Evolutionary conservation across 176 grass and related monocot species (phyloP).

Genomic region (Aechmea fasciata): DNA sequence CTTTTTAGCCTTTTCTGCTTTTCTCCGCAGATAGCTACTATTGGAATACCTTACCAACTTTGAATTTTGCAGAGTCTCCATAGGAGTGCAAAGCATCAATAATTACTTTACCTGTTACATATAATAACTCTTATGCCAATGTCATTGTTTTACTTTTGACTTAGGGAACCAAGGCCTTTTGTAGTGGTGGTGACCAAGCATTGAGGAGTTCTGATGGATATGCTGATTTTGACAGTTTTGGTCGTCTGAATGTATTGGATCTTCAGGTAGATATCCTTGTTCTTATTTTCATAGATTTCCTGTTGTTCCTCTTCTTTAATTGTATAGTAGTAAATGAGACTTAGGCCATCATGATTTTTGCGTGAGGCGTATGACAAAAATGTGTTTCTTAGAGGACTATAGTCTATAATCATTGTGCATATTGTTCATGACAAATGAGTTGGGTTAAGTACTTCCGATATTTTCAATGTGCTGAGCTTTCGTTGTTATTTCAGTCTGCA

Average conservation of each 20-base stretch:
- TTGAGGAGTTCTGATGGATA: slow-evolving; percentile 77
- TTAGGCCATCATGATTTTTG: neutral
- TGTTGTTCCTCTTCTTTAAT: too few relatives aligned
- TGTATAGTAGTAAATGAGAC: too few relatives aligned
- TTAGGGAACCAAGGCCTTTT: slow-evolving; percentile 73
- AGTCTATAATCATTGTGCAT: too few relatives aligned
- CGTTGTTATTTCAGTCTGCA: too few relatives aligned
- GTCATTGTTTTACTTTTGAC: neutral
- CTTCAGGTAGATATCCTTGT: slow-evolving; percentile 49
- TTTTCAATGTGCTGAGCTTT: too few relatives aligned
- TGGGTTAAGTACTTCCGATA: too few relatives aligned
- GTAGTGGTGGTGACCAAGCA: slow-evolving; percentile 88
- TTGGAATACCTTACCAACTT: too few relatives aligned
- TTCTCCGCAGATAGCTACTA: too few relatives aligned
- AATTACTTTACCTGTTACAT: neutral
- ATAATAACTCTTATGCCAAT: neutral
- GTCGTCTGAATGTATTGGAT: slow-evolving; percentile 84
- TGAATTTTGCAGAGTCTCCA: too few relatives aligned
- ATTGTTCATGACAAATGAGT: too few relatives aligned
- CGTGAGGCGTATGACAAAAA: neutral
- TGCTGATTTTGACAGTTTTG: slow-evolving; percentile 88
- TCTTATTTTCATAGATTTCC: neutral
- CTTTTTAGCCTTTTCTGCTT: too few relatives aligned
- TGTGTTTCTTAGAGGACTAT: neutral
- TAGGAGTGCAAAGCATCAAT: too few relatives aligned